Evolutionary conservation across 2,329 filamentous ascomycete species (phyloP), one percentile per base, ranked within the genome.

Genomic region (Arthrobotrys iridis): DNA sequence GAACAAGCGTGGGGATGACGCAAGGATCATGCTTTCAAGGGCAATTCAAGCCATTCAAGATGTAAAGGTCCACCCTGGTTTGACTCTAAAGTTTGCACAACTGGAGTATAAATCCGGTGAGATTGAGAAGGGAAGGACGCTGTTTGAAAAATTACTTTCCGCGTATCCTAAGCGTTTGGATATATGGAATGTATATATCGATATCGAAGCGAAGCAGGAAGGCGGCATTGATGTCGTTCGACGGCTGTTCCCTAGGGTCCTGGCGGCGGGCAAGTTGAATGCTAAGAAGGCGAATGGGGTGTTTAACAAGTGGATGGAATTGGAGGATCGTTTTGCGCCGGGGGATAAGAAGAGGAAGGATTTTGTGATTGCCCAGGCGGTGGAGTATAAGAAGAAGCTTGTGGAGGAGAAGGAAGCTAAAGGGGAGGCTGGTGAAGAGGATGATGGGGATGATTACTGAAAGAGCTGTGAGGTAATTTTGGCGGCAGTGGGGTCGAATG

Each of bases 21-120:
- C 90, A 2, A 90, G 93, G 65, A 88, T 88, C 0, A 87, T 99
- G 11, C 88, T 98, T 4, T 86, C 90, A 1, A 91, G 94, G 43
- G 94, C 95, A 13, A 89, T 91, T 7, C 93, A 98, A 83, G 91
- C 92, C 5, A 88, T 99, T 1, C 87, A 87, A 59, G 71, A 75
- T 41, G 87, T 90, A 70, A 89, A 86, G 77, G 83, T 86, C 10
- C 85, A 93, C 82, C 86, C 92, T 40, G 87, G 89, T 75, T 86
- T 96, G 0, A 93, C 94, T 66, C 88, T 91, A 79, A 93, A 94
- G 78, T 97, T 99, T 81, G 95, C 91, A 0, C 90, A 92, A 15
- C 87, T 99, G 20, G 95, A 99, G 83, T 99, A 96, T 86, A 90
- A 89, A 77, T 94, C 91, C 8, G 93, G 93, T 64, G 92, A 96